Conservation (phyloP, 2,329 filamentous ascomycete genomes). For the Elsinoe necatrix region DNA sequence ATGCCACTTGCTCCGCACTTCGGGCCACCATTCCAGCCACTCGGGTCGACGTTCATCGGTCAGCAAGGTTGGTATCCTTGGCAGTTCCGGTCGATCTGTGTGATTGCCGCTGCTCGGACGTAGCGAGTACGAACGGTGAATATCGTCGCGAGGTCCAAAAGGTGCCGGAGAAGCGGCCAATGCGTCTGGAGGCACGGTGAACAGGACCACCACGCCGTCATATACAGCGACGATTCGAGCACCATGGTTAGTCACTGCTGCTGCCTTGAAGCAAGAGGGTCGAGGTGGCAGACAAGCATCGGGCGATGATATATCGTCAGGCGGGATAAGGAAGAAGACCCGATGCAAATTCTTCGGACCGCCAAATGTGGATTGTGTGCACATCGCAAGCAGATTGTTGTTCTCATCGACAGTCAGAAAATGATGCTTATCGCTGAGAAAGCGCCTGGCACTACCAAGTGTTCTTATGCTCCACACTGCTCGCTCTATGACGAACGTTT, state of each 20-base stretch:
- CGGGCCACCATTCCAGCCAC: slow-evolving; percentile 2
- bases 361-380: slow-evolving; percentile 35
- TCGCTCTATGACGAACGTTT: not conserved
- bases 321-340: slow-evolving; percentile 49
- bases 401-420: slow-evolving; percentile 56
- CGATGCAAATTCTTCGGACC: slow-evolving; percentile 42
- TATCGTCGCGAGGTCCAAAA: not conserved
- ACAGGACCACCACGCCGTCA: slow-evolving; percentile 47
- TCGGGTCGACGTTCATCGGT: slow-evolving; percentile 18
- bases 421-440: slow-evolving; percentile 55
- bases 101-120: not conserved
- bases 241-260: slow-evolving; percentile 49
- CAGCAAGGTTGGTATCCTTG: not conserved
- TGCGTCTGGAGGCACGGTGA: slow-evolving; percentile 52
- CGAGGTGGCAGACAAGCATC: slow-evolving; percentile 16
- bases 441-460: not conserved
- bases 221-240: slow-evolving; percentile 53
- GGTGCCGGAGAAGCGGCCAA: slow-evolving; percentile 32
- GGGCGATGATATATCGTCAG: slow-evolving; percentile 9
- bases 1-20: slow-evolving; percentile 33
- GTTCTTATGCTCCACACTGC: not conserved
- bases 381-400: slow-evolving; percentile 47
- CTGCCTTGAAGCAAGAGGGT: slow-evolving; percentile 49
- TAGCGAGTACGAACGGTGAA: not conserved
- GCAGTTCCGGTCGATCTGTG: not conserved